Conservation (phyloP, 208 protist species). For the Strigomonas culicis region DNA sequence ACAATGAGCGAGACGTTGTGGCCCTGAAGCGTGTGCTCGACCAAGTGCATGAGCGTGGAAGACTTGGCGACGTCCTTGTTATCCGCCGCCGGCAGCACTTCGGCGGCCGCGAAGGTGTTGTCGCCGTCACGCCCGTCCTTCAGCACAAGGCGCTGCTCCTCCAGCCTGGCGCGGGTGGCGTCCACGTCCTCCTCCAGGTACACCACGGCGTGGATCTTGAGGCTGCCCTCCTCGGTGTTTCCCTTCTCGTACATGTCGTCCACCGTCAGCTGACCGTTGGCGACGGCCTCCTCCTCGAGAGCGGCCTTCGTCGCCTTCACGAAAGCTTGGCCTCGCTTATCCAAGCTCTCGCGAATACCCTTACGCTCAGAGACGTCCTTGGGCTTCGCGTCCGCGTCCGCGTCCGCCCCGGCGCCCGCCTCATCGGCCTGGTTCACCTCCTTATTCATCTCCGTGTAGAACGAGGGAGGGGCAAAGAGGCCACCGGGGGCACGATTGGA, state of each 20-base stretch:
- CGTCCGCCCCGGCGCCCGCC: neutral
- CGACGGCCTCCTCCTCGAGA: neutral
- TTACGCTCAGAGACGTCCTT: slow-evolving; percentile 5
- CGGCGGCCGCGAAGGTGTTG: neutral
- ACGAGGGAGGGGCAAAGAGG: slow-evolving; percentile 10
- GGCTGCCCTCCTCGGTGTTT: slow-evolving; percentile 1
- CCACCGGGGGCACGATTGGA: slow-evolving; percentile 11
- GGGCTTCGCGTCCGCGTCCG: slow-evolving; percentile 1
- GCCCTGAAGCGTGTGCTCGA: slow-evolving; percentile 21
- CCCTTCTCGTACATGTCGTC: neutral
- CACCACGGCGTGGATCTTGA: slow-evolving; percentile 23
- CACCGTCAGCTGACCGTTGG: neutral
- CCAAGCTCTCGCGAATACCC: neutral
- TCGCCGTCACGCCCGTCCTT: slow-evolving; percentile 18
- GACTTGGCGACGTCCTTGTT: slow-evolving; percentile 15
- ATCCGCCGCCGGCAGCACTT: slow-evolving; percentile 1
- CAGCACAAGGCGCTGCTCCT: slow-evolving; percentile 24
- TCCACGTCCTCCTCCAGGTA: slow-evolving; percentile 21
- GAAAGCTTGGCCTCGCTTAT: neutral
- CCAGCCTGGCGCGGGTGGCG: slow-evolving; percentile 16
- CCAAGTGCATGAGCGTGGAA: slow-evolving; percentile 14
- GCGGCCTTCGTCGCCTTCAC: slow-evolving; percentile 9
- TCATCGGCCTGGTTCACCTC: slow-evolving; percentile 13
- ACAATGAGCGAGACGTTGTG: slow-evolving; percentile 32
- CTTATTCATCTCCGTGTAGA: slow-evolving; percentile 11